These are phyloP conservation scores for Ceratobasidium sp. DNA, from an alignment of 1,284 basidiomycete species.

Conservation along the genomic window DNA sequence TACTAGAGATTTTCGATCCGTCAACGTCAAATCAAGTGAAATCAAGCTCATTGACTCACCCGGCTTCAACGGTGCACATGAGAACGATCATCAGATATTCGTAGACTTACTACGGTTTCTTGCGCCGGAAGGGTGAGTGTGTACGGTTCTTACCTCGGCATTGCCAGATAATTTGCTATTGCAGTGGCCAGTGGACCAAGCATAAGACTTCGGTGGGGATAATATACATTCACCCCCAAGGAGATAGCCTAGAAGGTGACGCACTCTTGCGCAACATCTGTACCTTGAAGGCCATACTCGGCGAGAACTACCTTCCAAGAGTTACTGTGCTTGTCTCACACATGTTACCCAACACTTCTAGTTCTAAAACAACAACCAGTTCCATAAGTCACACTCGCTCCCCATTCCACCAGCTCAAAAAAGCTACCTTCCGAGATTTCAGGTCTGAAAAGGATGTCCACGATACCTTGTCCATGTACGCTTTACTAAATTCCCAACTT, in stretches of 20 bases:
- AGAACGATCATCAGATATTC: slow-evolving; percentile 3
- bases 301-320: not conserved
- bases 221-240: slow-evolving; percentile 13
- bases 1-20: no score
- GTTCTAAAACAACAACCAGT: not conserved
- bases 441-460: not conserved
- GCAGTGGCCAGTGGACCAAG: not conserved
- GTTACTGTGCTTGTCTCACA: not conserved
- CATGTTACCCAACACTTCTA: not conserved
- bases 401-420: not conserved
- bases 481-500: not conserved
- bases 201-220: not conserved
- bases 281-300: not conserved
- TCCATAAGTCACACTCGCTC: not conserved
- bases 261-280: not conserved
- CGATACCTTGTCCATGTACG: not conserved
- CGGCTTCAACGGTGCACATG: not conserved
- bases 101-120: not conserved
- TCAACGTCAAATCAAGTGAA: no score
- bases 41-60: slow-evolving; percentile 26
- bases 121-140: not conserved
- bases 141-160: not conserved
- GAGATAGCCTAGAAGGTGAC: not conserved
- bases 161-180: not conserved
- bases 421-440: not conserved